Conservation (phyloP, 2,329 filamentous ascomycete species). For the Calonectria hongkongensis region DNA sequence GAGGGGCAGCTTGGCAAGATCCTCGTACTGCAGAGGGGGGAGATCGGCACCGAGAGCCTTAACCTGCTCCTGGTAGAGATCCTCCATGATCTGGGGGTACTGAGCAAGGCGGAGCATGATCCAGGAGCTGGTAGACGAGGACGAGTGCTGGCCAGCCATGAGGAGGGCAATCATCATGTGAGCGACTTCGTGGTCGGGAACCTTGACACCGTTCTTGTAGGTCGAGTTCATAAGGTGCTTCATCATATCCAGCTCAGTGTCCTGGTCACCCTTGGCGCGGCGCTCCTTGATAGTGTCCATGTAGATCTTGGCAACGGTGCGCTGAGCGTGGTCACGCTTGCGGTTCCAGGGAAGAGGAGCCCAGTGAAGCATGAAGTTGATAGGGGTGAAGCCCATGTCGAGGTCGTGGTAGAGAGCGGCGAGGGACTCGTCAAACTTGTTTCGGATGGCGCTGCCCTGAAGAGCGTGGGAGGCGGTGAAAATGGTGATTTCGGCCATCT, state of each 20-base stretch:
- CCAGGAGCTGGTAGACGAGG: conserved; percentile 89
- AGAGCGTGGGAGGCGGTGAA: conserved; percentile 91
- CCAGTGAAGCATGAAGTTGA: conserved; percentile 95
- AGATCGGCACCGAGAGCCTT: conserved; percentile 83
- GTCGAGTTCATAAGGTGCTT: conserved; percentile 90
- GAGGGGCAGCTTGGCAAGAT: conserved; percentile 85
- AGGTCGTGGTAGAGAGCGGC: conserved; percentile 91
- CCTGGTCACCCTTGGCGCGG: conserved; percentile 70
- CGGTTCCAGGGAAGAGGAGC: conserved; percentile 92
- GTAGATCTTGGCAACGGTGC: conserved; percentile 87
- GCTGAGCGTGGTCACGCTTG: conserved; percentile 85
- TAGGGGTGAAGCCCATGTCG: conserved; percentile 90
- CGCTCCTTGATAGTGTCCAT: conserved; percentile 87
- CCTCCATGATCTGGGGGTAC: conserved; percentile 85
- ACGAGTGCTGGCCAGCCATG: conserved; percentile 94
- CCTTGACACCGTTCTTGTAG: conserved; percentile 87
- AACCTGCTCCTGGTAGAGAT: conserved; percentile 89
- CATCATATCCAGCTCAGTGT: conserved; percentile 84
- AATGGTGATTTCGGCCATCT: conserved; percentile 90
- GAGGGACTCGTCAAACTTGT: conserved; percentile 86
- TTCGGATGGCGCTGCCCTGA: conserved; percentile 88
- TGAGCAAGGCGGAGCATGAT: conserved; percentile 88
- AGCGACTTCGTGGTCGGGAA: conserved; percentile 90
- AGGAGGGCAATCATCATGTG: conserved; percentile 96
- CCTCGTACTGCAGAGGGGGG: conserved; percentile 84